phyloP scores from a whole-genome alignment of 164 flowering plant species.

The Liquidambar formosana region DNA sequence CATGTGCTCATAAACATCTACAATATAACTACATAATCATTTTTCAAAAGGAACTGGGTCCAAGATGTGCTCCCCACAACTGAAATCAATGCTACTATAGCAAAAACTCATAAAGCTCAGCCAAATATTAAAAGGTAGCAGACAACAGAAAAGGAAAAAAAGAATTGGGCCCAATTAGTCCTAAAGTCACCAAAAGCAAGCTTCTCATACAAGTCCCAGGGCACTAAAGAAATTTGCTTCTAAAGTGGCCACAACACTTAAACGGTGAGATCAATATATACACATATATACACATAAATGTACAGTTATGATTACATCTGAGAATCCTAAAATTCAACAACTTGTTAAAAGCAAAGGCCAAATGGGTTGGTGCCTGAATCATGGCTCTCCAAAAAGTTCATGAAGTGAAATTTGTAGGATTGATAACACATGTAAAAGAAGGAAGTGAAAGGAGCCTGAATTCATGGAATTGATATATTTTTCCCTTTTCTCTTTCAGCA shows the following conservation, averaged over 20 bases:
- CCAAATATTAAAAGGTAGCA: conserved; percentile 22
- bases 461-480: conserved; percentile 6
- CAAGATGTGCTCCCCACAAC: conserved; percentile 14
- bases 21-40: conserved; percentile 4
- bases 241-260: conserved; percentile 7
- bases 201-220: conserved; percentile 5
- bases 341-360: conserved; percentile 4
- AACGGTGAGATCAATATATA: conserved; percentile 18
- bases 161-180: conserved; percentile 16
- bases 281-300: conserved; percentile 5
- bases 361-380: conserved; percentile 18
- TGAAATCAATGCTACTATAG: conserved; percentile 24
- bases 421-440: conserved; percentile 3
- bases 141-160: conserved; percentile 14
- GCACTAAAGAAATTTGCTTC: conserved; percentile 7
- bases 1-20: background rate
- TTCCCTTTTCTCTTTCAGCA: conserved; percentile 10
- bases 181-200: conserved; percentile 13
- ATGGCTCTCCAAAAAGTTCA: conserved; percentile 8
- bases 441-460: conserved; percentile 1
- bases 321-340: conserved; percentile 31
- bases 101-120: conserved; percentile 13
- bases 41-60: conserved; percentile 22
- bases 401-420: conserved; percentile 11
- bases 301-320: conserved; percentile 17